A percentile compares a stretch with the other conserved stretches of the same genome.
Conservation (phyloP, 2,329 filamentous ascomycete species). For the Fusarium citri region DNA sequence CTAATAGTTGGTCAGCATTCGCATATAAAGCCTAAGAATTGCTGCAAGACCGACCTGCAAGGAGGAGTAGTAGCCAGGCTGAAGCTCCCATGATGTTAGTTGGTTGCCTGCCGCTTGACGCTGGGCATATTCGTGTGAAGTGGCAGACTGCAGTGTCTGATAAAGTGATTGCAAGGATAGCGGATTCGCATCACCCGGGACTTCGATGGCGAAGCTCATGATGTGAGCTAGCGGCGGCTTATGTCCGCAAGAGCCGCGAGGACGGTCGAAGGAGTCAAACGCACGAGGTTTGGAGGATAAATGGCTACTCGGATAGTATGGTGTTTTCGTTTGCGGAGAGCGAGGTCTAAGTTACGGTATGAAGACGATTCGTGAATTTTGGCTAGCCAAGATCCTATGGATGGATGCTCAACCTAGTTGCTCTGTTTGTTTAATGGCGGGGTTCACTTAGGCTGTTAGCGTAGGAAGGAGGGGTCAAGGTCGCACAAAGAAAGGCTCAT, state of each 20-base stretch:
- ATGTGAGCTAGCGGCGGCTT: slow-evolving; percentile 38
- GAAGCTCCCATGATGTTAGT: slow-evolving; percentile 76
- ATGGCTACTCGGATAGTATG: slow-evolving; percentile 2
- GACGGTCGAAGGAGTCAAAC: slow-evolving; percentile 14
- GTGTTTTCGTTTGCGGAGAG: slow-evolving; percentile 16
- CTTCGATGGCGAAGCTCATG: slow-evolving; percentile 81
- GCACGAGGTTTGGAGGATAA: background rate
- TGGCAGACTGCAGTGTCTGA: slow-evolving; percentile 71
- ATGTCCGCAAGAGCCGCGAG: slow-evolving; percentile 35
- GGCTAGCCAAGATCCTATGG: slow-evolving; percentile 16
- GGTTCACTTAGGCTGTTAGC: slow-evolving; percentile 35
- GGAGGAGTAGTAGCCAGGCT: slow-evolving; percentile 73
- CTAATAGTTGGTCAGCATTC: slow-evolving; percentile 56
- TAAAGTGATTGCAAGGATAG: slow-evolving; percentile 73
- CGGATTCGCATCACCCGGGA: slow-evolving; percentile 83
- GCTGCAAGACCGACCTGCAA: slow-evolving; percentile 67
- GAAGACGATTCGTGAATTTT: slow-evolving; percentile 32
- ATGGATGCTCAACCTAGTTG: slow-evolving; percentile 34
- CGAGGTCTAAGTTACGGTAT: slow-evolving; percentile 26
- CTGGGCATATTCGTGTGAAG: slow-evolving; percentile 70
- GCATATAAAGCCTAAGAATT: background rate
- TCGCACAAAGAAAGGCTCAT: slow-evolving; percentile 33
- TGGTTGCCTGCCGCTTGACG: slow-evolving; percentile 77
- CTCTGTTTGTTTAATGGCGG: slow-evolving; percentile 35
- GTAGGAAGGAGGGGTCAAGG: slow-evolving; percentile 29